phyloP scores from a whole-genome alignment of 1,139 yeast genomes.

The Yamadazyma epiphylla region DNA sequence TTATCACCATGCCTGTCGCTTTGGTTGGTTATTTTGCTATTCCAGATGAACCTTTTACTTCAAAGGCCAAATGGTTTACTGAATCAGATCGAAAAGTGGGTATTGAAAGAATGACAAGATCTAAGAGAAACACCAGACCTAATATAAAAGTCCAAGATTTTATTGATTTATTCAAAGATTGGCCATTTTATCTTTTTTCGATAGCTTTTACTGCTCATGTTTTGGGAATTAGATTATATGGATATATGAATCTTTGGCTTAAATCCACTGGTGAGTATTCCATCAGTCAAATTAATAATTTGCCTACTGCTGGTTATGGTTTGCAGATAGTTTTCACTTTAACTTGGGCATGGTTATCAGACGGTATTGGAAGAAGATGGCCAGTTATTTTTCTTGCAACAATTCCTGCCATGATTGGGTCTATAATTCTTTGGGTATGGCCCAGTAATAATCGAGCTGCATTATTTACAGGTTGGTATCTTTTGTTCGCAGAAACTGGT shows the following conservation, averaged over 20 bases:
- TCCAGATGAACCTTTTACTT: conserved; percentile 10
- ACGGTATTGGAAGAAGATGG: conserved; percentile 18
- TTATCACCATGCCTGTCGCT: conserved; percentile 26
- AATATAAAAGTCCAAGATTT: conserved; percentile 6
- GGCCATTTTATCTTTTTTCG: conserved; percentile 12
- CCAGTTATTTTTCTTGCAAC: conserved; percentile 12
- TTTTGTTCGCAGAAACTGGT: conserved; percentile 16
- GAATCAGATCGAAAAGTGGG: conserved; percentile 10
- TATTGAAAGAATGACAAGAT: conserved; percentile 7
- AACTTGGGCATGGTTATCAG: conserved; percentile 17
- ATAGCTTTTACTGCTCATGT: conserved; percentile 12
- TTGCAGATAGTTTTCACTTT: conserved; percentile 18
- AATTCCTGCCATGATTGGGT: conserved; percentile 15
- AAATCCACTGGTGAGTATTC: conserved; percentile 19
- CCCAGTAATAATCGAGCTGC: conserved; percentile 6
- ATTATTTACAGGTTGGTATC: conserved; percentile 18
- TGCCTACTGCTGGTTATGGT: conserved; percentile 27
- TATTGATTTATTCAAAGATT: conserved; percentile 6
- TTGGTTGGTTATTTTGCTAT: conserved; percentile 19
- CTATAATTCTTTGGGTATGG: conserved; percentile 14
- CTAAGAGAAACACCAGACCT: conserved; percentile 10
- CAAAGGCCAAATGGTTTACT: conserved; percentile 11
- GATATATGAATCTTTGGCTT: conserved; percentile 21
- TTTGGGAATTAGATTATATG: conserved; percentile 11
- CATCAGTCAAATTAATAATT: conserved; percentile 24